phyloP scores from a whole-genome alignment of 2,329 filamentous ascomycete species.

The Leptoxyphium fumago region DNA sequence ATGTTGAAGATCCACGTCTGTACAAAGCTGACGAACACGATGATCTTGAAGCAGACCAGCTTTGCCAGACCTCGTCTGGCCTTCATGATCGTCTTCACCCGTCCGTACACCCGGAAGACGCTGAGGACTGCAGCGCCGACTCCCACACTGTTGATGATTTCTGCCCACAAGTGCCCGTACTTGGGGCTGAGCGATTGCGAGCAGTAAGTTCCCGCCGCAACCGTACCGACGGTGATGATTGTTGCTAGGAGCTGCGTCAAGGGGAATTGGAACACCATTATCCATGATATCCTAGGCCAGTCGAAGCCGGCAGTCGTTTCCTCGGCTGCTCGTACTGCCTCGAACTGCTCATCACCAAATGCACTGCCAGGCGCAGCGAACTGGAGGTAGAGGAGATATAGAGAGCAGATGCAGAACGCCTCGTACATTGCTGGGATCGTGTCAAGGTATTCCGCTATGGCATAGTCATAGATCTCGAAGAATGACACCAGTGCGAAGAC shows the following conservation, averaged over 20 bases:
- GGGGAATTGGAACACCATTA: conserved; percentile 17
- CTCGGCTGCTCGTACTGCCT: conserved; percentile 8
- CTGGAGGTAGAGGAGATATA: conserved; percentile 16
- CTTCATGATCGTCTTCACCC: conserved; percentile 10
- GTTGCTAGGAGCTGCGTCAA: conserved; percentile 10
- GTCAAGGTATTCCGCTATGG: conserved; percentile 14
- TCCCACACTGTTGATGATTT: conserved; percentile 7
- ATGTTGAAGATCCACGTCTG: conserved; percentile 15
- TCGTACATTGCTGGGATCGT: conserved; percentile 17
- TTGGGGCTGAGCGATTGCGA: conserved; percentile 8
- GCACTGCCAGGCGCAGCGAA: conserved; percentile 11
- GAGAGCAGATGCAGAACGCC: conserved; percentile 13
- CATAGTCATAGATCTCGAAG: conserved; percentile 13
- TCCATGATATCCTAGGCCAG: conserved; percentile 11
- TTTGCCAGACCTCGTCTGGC: conserved; percentile 11
- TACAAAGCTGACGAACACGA: conserved; percentile 15
- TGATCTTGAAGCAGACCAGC: conserved; percentile 16
- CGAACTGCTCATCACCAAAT: conserved; percentile 10
- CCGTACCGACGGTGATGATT: conserved; percentile 10
- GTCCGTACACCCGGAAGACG: conserved; percentile 12
- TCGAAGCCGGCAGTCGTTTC: conserved; percentile 6
- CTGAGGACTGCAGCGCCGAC: conserved; percentile 11
- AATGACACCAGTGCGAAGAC: conserved; percentile 11
- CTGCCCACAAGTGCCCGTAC: conserved; percentile 12
- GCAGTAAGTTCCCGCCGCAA: conserved; percentile 13